These are phyloP conservation scores for Schizopora paradoxa DNA, from an alignment of 1,284 basidiomycete genomes.

Conservation along the genomic window DNA sequence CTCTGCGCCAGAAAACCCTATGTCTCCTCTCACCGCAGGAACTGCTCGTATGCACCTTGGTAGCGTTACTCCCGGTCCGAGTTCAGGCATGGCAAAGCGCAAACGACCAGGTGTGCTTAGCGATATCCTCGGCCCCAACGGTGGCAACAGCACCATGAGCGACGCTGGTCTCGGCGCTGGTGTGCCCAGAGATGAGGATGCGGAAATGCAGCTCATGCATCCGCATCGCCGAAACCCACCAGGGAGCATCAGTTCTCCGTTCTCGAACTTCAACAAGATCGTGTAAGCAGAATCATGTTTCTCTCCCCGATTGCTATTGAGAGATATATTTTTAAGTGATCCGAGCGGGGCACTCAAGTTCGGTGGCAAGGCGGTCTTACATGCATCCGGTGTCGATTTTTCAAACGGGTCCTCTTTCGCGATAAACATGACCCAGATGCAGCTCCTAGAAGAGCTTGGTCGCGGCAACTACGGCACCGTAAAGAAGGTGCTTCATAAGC, in stretches of 20 bases:
- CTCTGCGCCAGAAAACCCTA: conserved; percentile 26
- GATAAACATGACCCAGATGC: conserved; percentile 95
- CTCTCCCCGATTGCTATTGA: conserved; percentile 9
- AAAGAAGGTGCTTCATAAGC: conserved; percentile 90
- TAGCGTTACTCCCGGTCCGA: conserved; percentile 38
- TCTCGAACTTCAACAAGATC: conserved; percentile 91
- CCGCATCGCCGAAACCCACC: conserved; percentile 41
- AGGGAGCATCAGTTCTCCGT: conserved; percentile 59
- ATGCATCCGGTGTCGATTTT: conserved; percentile 93
- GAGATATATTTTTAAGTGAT: conserved; percentile 49
- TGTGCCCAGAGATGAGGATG: conserved; percentile 42
- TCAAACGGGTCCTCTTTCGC: conserved; percentile 88
- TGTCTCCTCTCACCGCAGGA: conserved; percentile 24
- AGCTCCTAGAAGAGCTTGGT: conserved; percentile 89
- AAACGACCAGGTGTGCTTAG: conserved; percentile 55
- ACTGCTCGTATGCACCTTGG: conserved; percentile 21
- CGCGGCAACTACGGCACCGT: conserved; percentile 98
- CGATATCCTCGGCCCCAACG: conserved; percentile 46
- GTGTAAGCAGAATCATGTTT: conserved; percentile 57
- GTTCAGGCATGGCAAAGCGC: conserved; percentile 49
- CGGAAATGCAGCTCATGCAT: too few species aligned
- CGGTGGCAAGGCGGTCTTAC: conserved; percentile 87
- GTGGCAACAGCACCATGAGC: conserved; percentile 35
- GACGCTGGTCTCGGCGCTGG: conserved; percentile 70
- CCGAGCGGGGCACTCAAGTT: conserved; percentile 94